Percentiles rank a stretch among this genome's conserved stretches.
phyloP scores from a whole-genome alignment of 2,329 filamentous ascomycete species.

The Trichophyton schoenleinii region DNA sequence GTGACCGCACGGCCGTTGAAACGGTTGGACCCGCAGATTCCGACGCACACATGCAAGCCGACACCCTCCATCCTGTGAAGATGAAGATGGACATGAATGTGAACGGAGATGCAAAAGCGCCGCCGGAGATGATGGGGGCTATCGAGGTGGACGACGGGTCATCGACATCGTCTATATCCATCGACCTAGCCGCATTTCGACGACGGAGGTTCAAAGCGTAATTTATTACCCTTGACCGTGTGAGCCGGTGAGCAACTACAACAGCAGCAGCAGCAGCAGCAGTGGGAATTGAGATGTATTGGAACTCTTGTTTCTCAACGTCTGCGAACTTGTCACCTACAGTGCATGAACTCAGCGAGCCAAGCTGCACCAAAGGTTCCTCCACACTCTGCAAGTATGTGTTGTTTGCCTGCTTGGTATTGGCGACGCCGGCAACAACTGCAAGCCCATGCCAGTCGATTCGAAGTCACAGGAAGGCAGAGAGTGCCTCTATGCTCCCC shows the following conservation, averaged over 20 bases:
- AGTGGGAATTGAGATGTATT: not conserved
- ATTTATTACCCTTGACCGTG: not conserved
- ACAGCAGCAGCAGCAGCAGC: not conserved
- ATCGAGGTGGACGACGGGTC: conserved; percentile 28
- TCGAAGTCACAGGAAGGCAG: not conserved
- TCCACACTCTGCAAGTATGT: not conserved
- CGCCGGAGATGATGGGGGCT: conserved; percentile 13
- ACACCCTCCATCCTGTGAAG: not conserved
- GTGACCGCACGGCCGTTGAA: conserved; percentile 1
- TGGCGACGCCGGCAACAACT: not conserved
- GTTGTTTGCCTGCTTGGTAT: not conserved
- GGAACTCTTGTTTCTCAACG: not conserved
- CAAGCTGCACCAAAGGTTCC: not conserved
- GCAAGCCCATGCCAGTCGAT: not conserved
- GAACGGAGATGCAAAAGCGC: conserved; percentile 10
- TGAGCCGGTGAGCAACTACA: not conserved
- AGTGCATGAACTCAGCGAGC: not conserved
- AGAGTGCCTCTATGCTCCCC: not conserved
- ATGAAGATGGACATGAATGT: conserved; percentile 4
- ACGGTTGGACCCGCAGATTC: not conserved
- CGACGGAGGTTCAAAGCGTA: conserved; percentile 16
- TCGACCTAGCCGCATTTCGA: conserved; percentile 26
- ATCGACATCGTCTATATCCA: conserved; percentile 24
- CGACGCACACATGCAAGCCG: not conserved
- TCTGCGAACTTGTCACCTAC: not conserved